These are phyloP conservation scores for Citrullus amarus DNA, from an alignment of 306 rosid species.

Conservation along the genomic window DNA sequence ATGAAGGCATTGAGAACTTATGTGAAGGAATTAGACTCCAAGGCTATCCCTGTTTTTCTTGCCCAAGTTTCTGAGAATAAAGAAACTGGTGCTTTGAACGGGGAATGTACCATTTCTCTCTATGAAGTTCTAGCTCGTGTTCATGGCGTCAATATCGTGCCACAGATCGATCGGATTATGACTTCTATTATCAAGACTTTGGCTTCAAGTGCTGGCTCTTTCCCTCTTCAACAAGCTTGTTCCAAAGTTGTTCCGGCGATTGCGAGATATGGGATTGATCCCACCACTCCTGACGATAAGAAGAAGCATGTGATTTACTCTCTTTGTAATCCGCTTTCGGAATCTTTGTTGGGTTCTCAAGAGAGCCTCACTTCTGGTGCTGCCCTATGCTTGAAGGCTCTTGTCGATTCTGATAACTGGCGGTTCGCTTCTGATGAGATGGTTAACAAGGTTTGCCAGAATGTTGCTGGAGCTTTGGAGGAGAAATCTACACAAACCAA, in stretches of 20 bases:
- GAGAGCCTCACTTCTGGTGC: conserved; percentile 75
- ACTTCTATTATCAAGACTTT: conserved; percentile 61
- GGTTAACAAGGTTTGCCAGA: conserved; percentile 78
- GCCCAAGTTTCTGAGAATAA: conserved; percentile 88
- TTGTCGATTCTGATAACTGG: conserved; percentile 88
- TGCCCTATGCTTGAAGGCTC: conserved; percentile 75
- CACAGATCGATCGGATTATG: conserved; percentile 62
- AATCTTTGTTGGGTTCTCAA: conserved; percentile 58
- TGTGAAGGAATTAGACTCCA: conserved; percentile 66
- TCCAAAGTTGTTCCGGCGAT: conserved; percentile 81
- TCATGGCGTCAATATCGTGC: conserved; percentile 73
- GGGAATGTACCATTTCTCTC: conserved; percentile 65
- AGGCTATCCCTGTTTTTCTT: conserved; percentile 67
- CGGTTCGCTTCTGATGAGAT: conserved; percentile 74
- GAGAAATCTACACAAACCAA: conserved; percentile 60
- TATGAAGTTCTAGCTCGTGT: conserved; percentile 86
- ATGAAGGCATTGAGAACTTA: conserved; percentile 68
- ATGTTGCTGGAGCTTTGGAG: conserved; percentile 65
- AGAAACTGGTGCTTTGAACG: conserved; percentile 55
- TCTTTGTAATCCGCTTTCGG: conserved; percentile 64
- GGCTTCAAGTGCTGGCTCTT: conserved; percentile 74
- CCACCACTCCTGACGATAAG: conserved; percentile 63
- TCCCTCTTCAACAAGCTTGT: conserved; percentile 85
- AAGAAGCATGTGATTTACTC: conserved; percentile 51
- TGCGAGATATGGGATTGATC: conserved; percentile 83